Evolutionary conservation across 805 yeast genomes (phyloP).

Genomic region (Blastobotrys muscicola): DNA sequence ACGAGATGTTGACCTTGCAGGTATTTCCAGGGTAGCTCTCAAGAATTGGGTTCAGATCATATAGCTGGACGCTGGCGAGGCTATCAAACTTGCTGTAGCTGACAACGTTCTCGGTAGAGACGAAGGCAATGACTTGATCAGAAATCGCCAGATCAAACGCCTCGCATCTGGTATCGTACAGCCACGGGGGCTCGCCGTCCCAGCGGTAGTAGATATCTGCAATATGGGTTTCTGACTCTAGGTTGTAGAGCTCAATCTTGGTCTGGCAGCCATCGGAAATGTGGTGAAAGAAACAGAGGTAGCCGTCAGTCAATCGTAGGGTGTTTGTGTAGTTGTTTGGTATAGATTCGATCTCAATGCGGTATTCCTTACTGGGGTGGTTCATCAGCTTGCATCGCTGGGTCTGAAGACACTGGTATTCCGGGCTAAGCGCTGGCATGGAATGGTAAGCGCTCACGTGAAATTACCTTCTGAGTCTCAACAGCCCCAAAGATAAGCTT

Average conservation of each 20-base stretch:
- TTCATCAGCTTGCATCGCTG: constrained; percentile 9
- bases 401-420: constrained; percentile 3
- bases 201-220: constrained; percentile 6
- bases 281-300: constrained; percentile 2
- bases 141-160: constrained; percentile 9
- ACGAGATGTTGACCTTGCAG: neutral
- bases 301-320: constrained; percentile 2
- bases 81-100: neutral
- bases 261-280: too few species aligned
- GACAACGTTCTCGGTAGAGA: constrained; percentile 2
- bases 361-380: constrained; percentile 12
- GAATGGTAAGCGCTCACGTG: too few species aligned
- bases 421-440: too few species aligned
- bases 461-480: too few species aligned
- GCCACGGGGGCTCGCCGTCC: constrained; percentile 7
- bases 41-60: constrained; percentile 1
- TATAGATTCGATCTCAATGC: constrained; percentile 9
- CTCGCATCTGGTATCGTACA: constrained; percentile 5
- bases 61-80: constrained; percentile 1
- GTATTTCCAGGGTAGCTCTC: constrained; percentile 2
- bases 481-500: too few species aligned
- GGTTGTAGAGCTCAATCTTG: constrained; percentile 2
- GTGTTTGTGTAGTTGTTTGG: constrained; percentile 8
- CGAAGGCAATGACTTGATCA: constrained; percentile 8
- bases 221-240: neutral